Base-by-base conservation (phyloP, 2,329 filamentous ascomycete species). In the Pseudogymnoascus sp. region DNA sequence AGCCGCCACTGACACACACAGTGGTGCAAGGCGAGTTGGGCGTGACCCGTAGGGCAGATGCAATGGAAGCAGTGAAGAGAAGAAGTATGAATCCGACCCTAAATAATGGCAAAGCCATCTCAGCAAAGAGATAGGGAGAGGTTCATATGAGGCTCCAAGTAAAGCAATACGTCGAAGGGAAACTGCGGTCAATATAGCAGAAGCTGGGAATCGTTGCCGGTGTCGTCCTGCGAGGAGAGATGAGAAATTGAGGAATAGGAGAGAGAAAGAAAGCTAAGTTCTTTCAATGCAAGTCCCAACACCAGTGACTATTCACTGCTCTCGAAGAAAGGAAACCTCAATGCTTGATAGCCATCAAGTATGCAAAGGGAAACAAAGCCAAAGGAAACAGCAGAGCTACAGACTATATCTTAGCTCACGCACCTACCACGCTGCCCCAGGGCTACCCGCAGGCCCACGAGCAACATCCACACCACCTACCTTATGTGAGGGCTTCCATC, bases 21-120 rank as follows among this genome's bases (percentile, higher is more conserved):
- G 77, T 71, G 0, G 81, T 76, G 68, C 82, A 85, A 8, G 74
- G 69, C 0, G 82, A 85, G 8, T 78, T 79, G 0, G 82, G 79
- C 1, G 80, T 78, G 1, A 83, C 78, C 61, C 80, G 74, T 2
- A 83, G 72, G 2, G 75, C 76, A 10, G 59, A 40, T 29, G 33
- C 33, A 5, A 61, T n/a, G 31, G 59, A 31, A 61, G 19, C 24
- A 13, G 6, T 16, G 37, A 61, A 40, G 33, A 61, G 33, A 38
- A 61, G 33, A 26, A 61, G 33, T 26, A 61, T 26, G 6, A 26
- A 24, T 19, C 50, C 29, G 14, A 6, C n/a, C 33, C 37, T 26
- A 19, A 42, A 42, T 13, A 42, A 37, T 31, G 59, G 33, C 33
- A 42, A 38, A 8, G 59, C 33, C 59, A 61, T 61, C 59, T 61